Conservation (phyloP, 2,329 filamentous ascomycete genomes). For the Rutstroemia sp. region DNA sequence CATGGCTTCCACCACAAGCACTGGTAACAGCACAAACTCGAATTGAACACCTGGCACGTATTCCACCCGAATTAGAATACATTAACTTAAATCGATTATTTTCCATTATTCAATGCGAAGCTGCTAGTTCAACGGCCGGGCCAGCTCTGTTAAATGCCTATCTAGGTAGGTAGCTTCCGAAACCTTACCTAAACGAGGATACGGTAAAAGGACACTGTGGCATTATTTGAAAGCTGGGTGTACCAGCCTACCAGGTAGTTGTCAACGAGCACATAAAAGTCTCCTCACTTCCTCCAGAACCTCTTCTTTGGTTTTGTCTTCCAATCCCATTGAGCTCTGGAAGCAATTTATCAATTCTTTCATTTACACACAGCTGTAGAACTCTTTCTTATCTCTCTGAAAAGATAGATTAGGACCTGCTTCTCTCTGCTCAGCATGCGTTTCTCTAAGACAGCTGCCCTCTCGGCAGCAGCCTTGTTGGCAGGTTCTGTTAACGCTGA, state of each 20-base stretch:
- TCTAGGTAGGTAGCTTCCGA: too few species aligned
- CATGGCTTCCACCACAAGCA: too few species aligned
- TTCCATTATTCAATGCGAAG: too few species aligned
- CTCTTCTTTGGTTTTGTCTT: conserved; percentile 9
- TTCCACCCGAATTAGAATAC: too few species aligned
- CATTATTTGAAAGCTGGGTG: conserved; percentile 4
- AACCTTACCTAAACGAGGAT: conserved; percentile 10
- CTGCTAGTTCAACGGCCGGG: too few species aligned
- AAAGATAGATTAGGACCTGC: conserved; percentile 16
- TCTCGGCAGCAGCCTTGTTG: conserved; percentile 66
- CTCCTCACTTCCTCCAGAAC: background rate
- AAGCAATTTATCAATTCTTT: conserved; percentile 17
- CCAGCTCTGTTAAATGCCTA: too few species aligned
- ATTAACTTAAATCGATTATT: too few species aligned
- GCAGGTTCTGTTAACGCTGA: conserved; percentile 64
- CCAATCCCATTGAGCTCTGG: conserved; percentile 22
- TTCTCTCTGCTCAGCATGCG: conserved; percentile 51
- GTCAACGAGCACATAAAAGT: conserved; percentile 9
- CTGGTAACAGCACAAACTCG: too few species aligned
- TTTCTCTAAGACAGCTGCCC: conserved; percentile 71
- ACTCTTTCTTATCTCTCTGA: conserved; percentile 13
- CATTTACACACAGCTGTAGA: conserved; percentile 19
- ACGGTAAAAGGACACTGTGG: conserved; percentile 10
- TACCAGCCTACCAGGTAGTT: background rate
- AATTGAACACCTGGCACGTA: too few species aligned